Percentiles rank a stretch among this genome's conserved stretches.
phyloP scores from a whole-genome alignment of 306 rosid genomes.

The Casuarina glauca region DNA sequence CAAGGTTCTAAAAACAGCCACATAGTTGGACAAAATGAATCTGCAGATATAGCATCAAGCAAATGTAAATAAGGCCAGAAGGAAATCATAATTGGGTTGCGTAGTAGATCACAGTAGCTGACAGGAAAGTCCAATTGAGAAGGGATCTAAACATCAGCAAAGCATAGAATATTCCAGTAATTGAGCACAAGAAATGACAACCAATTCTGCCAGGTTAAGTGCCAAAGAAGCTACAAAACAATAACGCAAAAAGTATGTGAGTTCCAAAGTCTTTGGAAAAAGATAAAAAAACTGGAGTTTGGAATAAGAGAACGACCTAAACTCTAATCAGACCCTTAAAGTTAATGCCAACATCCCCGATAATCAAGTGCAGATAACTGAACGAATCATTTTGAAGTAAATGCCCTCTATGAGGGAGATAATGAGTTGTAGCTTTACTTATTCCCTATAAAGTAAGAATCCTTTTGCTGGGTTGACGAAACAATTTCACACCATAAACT shows the following conservation, averaged over 20 bases:
- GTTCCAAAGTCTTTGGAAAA: not conserved
- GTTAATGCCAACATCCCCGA: not conserved
- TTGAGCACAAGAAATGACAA: not conserved
- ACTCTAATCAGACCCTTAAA: not conserved
- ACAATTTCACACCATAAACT: not conserved
- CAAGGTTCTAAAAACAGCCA: conserved; percentile 72
- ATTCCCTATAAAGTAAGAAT: not conserved
- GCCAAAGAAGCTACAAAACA: not conserved
- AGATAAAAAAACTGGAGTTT: not conserved
- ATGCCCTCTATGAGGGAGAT: not conserved
- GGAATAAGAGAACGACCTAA: not conserved
- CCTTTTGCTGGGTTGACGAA: not conserved
- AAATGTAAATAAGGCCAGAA: conserved; percentile 19
- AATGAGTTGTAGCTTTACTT: not conserved
- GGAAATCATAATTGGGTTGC: conserved; percentile 11
- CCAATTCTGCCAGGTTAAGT: not conserved
- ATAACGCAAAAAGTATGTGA: not conserved
- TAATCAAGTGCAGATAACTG: not conserved
- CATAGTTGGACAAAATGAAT: conserved; percentile 90
- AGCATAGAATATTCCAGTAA: not conserved
- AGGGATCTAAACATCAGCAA: not conserved
- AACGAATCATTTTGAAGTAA: not conserved
- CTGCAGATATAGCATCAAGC: conserved; percentile 39
- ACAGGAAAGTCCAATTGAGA: not conserved
- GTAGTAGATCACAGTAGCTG: not conserved